Percentiles rank a stretch among this genome's conserved stretches.
Conservation (phyloP, 1,284 basidiomycete genomes). For the Marasmius oreades region DNA sequence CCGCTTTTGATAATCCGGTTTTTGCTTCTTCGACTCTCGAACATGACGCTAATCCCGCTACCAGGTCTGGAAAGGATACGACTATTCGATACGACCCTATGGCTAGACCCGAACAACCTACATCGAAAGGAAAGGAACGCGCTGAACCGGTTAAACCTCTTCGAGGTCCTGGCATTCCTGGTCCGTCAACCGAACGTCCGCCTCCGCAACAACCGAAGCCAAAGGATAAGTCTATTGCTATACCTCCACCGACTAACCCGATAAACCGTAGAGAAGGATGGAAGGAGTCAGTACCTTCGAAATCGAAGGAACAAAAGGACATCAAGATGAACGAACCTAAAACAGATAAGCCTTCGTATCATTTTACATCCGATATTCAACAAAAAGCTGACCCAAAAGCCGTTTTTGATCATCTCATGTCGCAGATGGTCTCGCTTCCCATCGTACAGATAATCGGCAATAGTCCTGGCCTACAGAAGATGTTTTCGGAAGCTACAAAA, state of each 20-base stretch:
- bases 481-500: slow-evolving; percentile 1
- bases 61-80: slow-evolving; percentile 7
- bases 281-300: not conserved
- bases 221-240: not conserved
- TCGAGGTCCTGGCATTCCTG: not conserved
- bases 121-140: not conserved
- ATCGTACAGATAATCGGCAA: slow-evolving; percentile 4
- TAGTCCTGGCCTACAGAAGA: slow-evolving; percentile 6
- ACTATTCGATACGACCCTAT: not conserved
- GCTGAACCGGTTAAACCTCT: not conserved
- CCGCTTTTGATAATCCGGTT: too few relatives aligned
- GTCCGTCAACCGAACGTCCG: too few relatives aligned
- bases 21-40: too few relatives aligned
- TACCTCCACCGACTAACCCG: slow-evolving; percentile 12
- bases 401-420: slow-evolving; percentile 6
- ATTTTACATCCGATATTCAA: slow-evolving; percentile 14
- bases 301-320: slow-evolving; percentile 6
- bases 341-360: slow-evolving; percentile 3
- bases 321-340: slow-evolving; percentile 11
- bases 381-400: slow-evolving; percentile 4
- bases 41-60: not conserved
- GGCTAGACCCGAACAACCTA: not conserved
- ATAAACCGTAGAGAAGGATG: slow-evolving; percentile 14
- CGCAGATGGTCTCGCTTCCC: not conserved
- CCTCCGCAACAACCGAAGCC: not conserved